Percentiles rank a stretch among this genome's conserved stretches.
phyloP scores from a whole-genome alignment of 768 basidiomycete species.

The Amanita phalloides region DNA sequence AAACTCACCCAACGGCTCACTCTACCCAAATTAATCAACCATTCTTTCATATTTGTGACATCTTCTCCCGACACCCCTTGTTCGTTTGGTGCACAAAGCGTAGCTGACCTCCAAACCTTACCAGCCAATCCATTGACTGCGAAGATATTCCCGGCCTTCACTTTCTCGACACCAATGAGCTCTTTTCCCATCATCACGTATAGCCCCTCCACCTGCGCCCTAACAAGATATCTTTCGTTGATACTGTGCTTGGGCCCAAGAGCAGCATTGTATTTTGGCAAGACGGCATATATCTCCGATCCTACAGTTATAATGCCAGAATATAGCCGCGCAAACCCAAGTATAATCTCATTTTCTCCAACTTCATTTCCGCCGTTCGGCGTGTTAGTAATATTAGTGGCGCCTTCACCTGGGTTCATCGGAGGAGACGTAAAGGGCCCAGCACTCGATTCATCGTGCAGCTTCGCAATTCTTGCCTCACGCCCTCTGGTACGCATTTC shows the following conservation, averaged over 20 bases:
- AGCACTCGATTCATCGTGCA: constrained; percentile 11
- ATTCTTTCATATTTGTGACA: constrained; percentile 28
- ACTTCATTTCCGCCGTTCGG: constrained; percentile 14
- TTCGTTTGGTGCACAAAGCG: constrained; percentile 63
- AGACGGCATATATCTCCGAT: constrained; percentile 53
- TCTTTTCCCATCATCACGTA: constrained; percentile 99
- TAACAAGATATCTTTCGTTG: constrained; percentile 56
- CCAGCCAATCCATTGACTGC: constrained; percentile 86
- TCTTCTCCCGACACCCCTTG: constrained; percentile 26
- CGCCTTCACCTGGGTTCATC: constrained; percentile 9
- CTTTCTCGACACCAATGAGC: constrained; percentile 70
- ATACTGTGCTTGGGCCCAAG: constrained; percentile 52
- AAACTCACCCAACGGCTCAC: constrained; percentile 49
- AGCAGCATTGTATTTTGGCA: constrained; percentile 76
- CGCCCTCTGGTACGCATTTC: constrained; percentile 65
- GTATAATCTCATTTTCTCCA: constrained; percentile 49
- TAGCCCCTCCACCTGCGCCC: constrained; percentile 58
- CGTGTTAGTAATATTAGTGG: constrained; percentile 9
- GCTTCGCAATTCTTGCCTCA: constrained; percentile 33
- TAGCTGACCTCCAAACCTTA: constrained; percentile 84
- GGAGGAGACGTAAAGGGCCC: not conserved
- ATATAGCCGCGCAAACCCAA: constrained; percentile 92
- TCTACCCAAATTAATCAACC: constrained; percentile 73
- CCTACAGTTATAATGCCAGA: constrained; percentile 73
- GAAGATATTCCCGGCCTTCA: constrained; percentile 90